phyloP scores from a whole-genome alignment of 2,329 filamentous ascomycete genomes.

The Cytospora piceae region DNA sequence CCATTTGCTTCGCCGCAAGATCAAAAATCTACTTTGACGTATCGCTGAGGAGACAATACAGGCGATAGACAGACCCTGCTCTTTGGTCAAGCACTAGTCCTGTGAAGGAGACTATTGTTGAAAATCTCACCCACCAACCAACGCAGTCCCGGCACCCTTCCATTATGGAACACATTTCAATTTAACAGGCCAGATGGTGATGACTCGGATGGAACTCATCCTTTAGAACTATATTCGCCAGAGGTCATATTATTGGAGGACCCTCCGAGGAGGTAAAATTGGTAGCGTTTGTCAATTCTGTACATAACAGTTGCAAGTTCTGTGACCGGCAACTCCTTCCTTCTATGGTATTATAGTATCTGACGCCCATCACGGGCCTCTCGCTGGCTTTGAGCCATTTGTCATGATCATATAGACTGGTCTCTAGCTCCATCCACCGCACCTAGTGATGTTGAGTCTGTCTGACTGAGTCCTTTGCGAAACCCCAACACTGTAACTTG shows the following conservation, averaged over 20 bases:
- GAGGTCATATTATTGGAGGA: background rate
- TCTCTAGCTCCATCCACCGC: background rate
- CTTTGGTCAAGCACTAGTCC: no score
- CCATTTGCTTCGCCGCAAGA: no score
- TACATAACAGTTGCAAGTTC: background rate
- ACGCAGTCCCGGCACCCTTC: no score
- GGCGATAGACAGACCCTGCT: no score
- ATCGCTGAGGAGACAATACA: no score
- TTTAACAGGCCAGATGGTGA: background rate
- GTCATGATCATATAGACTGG: background rate
- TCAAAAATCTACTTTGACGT: no score
- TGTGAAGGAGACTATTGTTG: no score
- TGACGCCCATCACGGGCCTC: background rate
- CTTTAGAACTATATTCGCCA: no score
- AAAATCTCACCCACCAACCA: no score
- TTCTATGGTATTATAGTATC: background rate
- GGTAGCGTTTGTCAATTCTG: background rate
- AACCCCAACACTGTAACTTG: conserved; percentile 9
- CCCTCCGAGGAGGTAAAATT: no score
- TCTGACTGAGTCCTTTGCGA: background rate
- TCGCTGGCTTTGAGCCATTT: background rate
- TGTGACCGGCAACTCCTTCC: background rate
- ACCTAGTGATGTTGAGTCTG: background rate
- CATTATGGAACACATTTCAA: background rate
- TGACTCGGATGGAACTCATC: no score